Evolutionary conservation across 2,329 filamentous ascomycete genomes (phyloP).

Genomic region (Pseudogymnoascus sp.): DNA sequence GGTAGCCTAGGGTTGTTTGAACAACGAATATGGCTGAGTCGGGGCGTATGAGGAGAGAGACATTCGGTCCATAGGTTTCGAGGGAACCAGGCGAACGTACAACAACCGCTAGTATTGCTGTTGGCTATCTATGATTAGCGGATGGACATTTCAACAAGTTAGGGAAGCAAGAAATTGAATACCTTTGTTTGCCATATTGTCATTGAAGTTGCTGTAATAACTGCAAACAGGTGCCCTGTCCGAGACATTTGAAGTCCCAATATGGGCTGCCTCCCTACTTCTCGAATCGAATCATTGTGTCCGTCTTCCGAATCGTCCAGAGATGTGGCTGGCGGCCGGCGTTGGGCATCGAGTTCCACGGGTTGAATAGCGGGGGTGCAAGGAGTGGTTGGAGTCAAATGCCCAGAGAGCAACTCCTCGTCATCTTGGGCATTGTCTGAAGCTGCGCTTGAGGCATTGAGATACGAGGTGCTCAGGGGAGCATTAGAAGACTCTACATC

Average conservation of each 20-base stretch:
- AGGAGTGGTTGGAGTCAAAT: constrained; percentile 34
- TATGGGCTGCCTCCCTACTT: constrained; percentile 50
- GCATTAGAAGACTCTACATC: constrained; percentile 39
- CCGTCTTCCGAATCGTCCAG: constrained; percentile 15
- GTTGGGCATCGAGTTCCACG: constrained; percentile 44
- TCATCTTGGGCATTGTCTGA: constrained; percentile 21
- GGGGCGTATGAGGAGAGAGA: constrained; percentile 75
- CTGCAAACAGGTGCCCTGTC: constrained; percentile 74
- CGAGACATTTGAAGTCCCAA: constrained; percentile 69
- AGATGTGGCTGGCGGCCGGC: constrained; percentile 13
- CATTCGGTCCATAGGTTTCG: constrained; percentile 74
- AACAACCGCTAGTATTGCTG: constrained; percentile 77
- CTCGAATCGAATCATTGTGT: constrained; percentile 10
- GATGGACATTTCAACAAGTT: not conserved
- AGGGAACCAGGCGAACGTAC: constrained; percentile 74
- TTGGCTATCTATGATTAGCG: constrained; percentile 50
- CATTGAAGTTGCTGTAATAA: constrained; percentile 75
- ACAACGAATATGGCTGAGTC: constrained; percentile 89
- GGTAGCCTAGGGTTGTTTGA: constrained; percentile 73
- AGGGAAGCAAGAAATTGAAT: constrained; percentile 23
- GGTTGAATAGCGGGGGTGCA: constrained; percentile 49
- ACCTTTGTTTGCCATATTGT: constrained; percentile 97
- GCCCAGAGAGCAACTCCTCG: constrained; percentile 16
- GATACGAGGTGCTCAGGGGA: constrained; percentile 27
- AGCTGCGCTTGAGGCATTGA: constrained; percentile 21